Percentiles rank a stretch among this genome's conserved stretches.
phyloP scores from a whole-genome alignment of 176 grass and related monocot genomes.

The Triticum timopheevii region DNA sequence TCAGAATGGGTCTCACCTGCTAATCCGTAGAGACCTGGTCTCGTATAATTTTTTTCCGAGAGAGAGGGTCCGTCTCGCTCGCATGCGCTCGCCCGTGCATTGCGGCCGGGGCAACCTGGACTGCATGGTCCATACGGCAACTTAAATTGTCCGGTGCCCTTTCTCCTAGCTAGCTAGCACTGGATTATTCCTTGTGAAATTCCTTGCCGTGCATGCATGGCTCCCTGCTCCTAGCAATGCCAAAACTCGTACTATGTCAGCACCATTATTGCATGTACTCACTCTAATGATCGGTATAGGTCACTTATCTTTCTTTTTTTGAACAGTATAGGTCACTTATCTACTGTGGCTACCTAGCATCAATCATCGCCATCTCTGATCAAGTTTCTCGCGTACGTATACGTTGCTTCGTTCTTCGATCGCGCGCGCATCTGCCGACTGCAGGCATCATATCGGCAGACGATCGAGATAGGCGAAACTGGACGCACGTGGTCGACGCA shows the following conservation, averaged over 20 bases:
- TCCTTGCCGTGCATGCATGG: neutral
- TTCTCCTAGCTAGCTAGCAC: neutral
- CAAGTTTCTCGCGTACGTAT: neutral
- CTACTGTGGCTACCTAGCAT: neutral
- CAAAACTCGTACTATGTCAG: neutral
- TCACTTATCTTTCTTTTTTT: neutral
- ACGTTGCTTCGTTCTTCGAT: neutral
- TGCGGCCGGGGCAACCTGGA: neutral
- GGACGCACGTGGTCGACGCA: neutral
- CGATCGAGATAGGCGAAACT: neutral
- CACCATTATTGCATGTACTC: neutral
- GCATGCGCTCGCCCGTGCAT: conserved; percentile 1
- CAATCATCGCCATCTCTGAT: neutral
- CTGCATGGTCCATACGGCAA: conserved; percentile 24
- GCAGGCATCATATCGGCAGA: neutral
- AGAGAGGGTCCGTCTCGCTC: neutral
- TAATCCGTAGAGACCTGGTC: too few relatives aligned
- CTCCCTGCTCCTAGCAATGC: neutral
- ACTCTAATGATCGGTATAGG: neutral
- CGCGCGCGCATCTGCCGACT: neutral
- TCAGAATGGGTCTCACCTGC: too few relatives aligned
- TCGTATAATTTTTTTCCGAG: too few relatives aligned
- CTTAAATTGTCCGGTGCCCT: neutral
- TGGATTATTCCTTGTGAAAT: neutral
- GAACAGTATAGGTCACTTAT: neutral